Base-by-base conservation (phyloP, 2,329 filamentous ascomycete species). In the Byssochlamys sp. region DNA sequence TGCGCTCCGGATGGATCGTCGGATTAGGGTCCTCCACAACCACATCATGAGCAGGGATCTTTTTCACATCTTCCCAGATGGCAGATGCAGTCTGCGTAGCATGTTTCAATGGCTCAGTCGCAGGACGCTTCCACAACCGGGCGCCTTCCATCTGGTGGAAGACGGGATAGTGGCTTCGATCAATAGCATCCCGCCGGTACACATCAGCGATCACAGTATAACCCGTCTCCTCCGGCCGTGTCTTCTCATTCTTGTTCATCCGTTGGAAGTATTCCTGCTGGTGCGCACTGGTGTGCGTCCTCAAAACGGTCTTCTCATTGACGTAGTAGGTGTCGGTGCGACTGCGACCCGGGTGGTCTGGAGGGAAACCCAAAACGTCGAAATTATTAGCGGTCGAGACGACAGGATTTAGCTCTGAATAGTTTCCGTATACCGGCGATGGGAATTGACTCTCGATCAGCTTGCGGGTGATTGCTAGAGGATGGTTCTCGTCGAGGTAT, bases 131-230 rank as follows among this genome's bases (percentile, higher is more conserved):
- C 92, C 94, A 99, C 56, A 91, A 87, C 65, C 88, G 82, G 7
- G 92, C 92, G 11, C 91, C 92, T 73, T 99, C 94, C 91, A 97
- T 97, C 76, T 99, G 94, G 75, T 99, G 94, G 74, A 99, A 99
- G 58, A 95, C 85, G 0, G 94, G 94, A 74, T 97, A 97, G 75
- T 99, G 94, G 65, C 87, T 94, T 57, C 89, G 84, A 74, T 99
- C 94, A 67, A 99, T 88, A 57, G 92, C 91, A 81, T 99, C 94
- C 62, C 94, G 83, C 50, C 94, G 85, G 73, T 97, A 99, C 19
- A 99, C 94, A 71, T 99, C 94, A 26, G 92, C 94, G 59, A 88
- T 88, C 70, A 99, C 89, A 33, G 95, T 87, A 71, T 91, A 99
- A 2, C 92, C 94, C 39, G 85, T 81, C 54, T 75, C 63, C 45